A percentile compares a stretch with the other conserved stretches of the same genome.
phyloP scores from a whole-genome alignment of 208 protist genomes.

The Tritrichomonas musculus region DNA sequence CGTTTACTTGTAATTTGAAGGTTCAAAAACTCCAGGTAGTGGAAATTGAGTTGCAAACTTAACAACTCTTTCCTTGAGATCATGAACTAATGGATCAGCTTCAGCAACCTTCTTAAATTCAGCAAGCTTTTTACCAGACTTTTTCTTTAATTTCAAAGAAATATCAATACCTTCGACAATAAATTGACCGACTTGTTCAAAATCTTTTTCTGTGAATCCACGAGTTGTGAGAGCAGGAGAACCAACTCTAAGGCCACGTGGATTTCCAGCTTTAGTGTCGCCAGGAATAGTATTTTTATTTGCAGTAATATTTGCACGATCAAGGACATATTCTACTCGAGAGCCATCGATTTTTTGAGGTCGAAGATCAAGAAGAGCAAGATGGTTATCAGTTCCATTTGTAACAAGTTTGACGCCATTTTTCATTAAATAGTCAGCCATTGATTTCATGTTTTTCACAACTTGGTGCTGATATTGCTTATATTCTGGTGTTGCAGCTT shows the following conservation, averaged over 20 bases:
- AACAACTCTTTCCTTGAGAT: constrained; percentile 37
- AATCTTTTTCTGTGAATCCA: constrained; percentile 75
- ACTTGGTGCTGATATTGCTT: constrained; percentile 75
- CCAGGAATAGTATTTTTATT: constrained; percentile 95
- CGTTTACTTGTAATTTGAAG: not conserved
- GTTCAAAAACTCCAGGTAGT: constrained; percentile 37
- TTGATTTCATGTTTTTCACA: constrained; percentile 63
- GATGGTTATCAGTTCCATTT: constrained; percentile 91
- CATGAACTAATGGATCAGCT: constrained; percentile 33
- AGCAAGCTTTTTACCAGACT: constrained; percentile 39
- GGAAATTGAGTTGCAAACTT: constrained; percentile 38
- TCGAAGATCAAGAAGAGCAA: constrained; percentile 89
- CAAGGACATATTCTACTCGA: constrained; percentile 72
- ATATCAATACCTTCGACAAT: constrained; percentile 70
- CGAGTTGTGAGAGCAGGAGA: constrained; percentile 84
- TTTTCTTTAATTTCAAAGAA: constrained; percentile 57
- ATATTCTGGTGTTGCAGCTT: constrained; percentile 73
- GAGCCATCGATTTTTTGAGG: constrained; percentile 76
- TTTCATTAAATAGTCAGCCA: constrained; percentile 66
- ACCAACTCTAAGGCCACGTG: constrained; percentile 83
- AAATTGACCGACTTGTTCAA: constrained; percentile 71
- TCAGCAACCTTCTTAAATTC: constrained; percentile 46
- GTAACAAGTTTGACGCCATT: constrained; percentile 79
- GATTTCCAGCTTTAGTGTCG: constrained; percentile 75
- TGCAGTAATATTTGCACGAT: constrained; percentile 71